Evolutionary conservation across 208 protist species (phyloP).

Genomic region (Lotmaria passim): DNA sequence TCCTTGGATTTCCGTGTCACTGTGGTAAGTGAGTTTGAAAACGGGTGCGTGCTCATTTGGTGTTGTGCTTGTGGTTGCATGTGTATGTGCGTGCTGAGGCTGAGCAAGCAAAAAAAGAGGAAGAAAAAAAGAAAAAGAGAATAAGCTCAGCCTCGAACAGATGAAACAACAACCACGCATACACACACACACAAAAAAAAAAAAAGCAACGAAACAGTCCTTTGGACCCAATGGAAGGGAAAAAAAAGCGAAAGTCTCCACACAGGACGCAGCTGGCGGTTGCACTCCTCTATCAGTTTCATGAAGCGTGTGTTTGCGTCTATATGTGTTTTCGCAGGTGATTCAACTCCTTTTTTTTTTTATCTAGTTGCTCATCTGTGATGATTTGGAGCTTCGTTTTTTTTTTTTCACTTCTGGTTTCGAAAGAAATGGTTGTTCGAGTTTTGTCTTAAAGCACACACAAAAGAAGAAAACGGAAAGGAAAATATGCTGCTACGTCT

Average conservation of each 20-base stretch:
- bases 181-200: no score
- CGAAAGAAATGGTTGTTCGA: not conserved
- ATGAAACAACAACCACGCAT: no score
- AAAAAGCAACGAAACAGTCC: no score
- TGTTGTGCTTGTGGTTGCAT: no score
- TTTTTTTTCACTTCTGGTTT: conserved; percentile 15
- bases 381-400: not conserved
- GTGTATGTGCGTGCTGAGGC: not conserved
- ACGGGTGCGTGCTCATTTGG: not conserved
- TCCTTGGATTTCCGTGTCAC: not conserved
- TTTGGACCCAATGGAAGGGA: not conserved
- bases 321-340: not conserved
- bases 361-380: not conserved
- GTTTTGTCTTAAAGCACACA: conserved; percentile 2
- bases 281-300: not conserved
- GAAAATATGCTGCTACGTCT: conserved; percentile 32
- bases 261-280: not conserved
- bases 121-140: not conserved
- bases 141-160: not conserved
- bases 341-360: not conserved
- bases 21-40: not conserved
- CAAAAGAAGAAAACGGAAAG: conserved; percentile 26
- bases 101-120: not conserved
- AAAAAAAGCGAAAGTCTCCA: not conserved
- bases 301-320: not conserved